These are phyloP conservation scores for Dalbergia cultrata DNA, from an alignment of 306 rosid genomes.

Conservation along the genomic window DNA sequence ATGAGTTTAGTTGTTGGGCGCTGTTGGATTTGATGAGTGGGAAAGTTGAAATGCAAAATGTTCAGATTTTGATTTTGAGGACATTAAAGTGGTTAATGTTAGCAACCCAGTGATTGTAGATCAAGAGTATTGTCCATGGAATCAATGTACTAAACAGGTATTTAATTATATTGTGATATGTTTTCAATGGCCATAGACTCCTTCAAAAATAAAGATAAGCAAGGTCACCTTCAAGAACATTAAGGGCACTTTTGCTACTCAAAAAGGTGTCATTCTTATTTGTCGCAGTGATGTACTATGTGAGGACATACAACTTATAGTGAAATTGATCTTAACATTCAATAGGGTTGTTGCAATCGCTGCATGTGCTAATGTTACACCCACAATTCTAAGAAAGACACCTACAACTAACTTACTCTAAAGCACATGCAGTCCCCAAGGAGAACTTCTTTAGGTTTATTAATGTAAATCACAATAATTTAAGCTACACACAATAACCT, in stretches of 20 bases:
- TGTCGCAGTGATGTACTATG: constrained; percentile 31
- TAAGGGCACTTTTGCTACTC: constrained; percentile 25
- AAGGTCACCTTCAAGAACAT: constrained; percentile 53
- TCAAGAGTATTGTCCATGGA: background rate
- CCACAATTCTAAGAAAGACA: background rate
- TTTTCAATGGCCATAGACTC: background rate
- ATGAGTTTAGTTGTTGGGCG: no score
- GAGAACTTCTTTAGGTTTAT: no score
- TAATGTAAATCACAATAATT: no score
- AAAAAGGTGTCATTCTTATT: constrained; percentile 18
- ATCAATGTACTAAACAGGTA: background rate
- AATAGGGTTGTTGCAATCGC: background rate
- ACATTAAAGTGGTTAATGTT: no score
- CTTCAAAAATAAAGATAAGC: constrained; percentile 54
- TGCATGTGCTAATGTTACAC: constrained; percentile 1
- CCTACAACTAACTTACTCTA: no score
- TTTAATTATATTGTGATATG: no score
- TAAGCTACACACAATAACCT: no score
- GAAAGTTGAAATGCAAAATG: background rate
- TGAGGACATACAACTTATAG: constrained; percentile 4
- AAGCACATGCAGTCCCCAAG: no score
- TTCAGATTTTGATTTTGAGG: background rate
- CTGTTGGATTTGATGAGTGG: no score
- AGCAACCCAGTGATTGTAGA: background rate
- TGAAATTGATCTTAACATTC: background rate